These are phyloP conservation scores for Lactifluus echinatus DNA, from an alignment of 768 basidiomycete genomes.

Conservation along the genomic window DNA sequence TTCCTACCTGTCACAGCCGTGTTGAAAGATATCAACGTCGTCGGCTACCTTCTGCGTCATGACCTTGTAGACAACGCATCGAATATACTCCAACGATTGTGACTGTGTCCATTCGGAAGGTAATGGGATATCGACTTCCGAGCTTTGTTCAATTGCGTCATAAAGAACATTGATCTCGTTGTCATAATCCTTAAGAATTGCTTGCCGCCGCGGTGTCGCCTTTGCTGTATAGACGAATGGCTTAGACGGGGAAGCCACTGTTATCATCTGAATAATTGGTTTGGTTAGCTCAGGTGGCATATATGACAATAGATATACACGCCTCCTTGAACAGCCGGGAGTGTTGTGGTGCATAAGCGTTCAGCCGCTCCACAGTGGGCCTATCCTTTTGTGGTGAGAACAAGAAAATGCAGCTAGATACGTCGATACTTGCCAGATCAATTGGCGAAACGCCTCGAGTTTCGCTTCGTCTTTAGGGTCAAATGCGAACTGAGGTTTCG, in stretches of 20 bases:
- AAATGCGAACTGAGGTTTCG: slow-evolving; percentile 22
- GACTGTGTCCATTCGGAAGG: slow-evolving; percentile 25
- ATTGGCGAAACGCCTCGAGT: slow-evolving; percentile 22
- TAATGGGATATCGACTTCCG: slow-evolving; percentile 25
- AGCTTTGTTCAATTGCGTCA: slow-evolving; percentile 26
- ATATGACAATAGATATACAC: background rate
- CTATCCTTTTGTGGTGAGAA: slow-evolving; percentile 21
- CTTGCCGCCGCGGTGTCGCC: slow-evolving; percentile 31
- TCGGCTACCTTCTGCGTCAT: slow-evolving; percentile 25
- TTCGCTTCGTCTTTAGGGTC: slow-evolving; percentile 23
- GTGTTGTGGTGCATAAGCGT: slow-evolving; percentile 35
- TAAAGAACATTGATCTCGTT: slow-evolving; percentile 36
- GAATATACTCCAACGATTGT: slow-evolving; percentile 27
- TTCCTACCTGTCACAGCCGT: slow-evolving; percentile 34
- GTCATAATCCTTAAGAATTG: slow-evolving; percentile 32
- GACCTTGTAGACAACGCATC: slow-evolving; percentile 29
- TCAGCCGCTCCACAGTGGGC: slow-evolving; percentile 35
- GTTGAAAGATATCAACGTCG: slow-evolving; percentile 32
- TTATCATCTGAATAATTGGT: slow-evolving; percentile 32
- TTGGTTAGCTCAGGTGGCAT: background rate
- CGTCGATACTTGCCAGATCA: slow-evolving; percentile 13
- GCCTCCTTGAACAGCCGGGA: slow-evolving; percentile 42
- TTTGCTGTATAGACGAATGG: slow-evolving; percentile 39
- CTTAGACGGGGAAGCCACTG: slow-evolving; percentile 31
- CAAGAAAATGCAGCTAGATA: background rate